Evolutionary conservation across 2,329 filamentous ascomycete genomes (phyloP), one percentile per base, ranked within the genome.

Genomic region (Fusarium albosuccineum): DNA sequence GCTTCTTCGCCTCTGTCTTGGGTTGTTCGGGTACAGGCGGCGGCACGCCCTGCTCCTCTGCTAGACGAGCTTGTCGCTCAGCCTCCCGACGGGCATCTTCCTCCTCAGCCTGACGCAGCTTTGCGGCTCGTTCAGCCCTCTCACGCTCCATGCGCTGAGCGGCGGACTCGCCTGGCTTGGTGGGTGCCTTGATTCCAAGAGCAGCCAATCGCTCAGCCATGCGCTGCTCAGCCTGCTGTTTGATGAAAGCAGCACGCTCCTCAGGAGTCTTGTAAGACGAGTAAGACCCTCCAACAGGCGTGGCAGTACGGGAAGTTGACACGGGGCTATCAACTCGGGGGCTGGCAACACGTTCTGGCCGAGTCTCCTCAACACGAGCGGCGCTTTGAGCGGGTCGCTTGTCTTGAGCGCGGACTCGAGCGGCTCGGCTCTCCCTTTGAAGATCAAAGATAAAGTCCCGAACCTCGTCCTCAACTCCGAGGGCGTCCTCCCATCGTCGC

Each of bases 401-500:
- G 63, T 89, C 90, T 75, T 86, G 88, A 49, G 83, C 81, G 61
- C 87, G 84, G 60, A 97, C 81, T 61, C 90, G 90, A 54, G 92
- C 85, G 67, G 93, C 86, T 68, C 94, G 89, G 77, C 93, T 97
- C 65, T 90, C 92, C 64, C 95, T 89, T 77, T 97, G 94, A 54
- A 99, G 83, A 71, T 98, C 96, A 76, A 96, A 98, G 77, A 99
- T 99, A 79, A 99, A 98, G 75, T 99, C 96, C 74, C 94, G 93
- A 64, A 98, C 92, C 74, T 97, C 94, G 74, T 99, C 95, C 76
- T 99, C 96, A 29, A 99, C 96, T 29, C 96, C 96, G 37, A 99
- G 85, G 9, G 89, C 96, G 79, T 99, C 96, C 72, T 99, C 94
- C 96, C 96, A 99, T 64, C 96, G 89, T 64, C 96, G 89, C 73